Evolutionary conservation across 139 green algal species (phyloP), one percentile per base, ranked within the genome.

Genomic region (Trebouxia sp.): DNA sequence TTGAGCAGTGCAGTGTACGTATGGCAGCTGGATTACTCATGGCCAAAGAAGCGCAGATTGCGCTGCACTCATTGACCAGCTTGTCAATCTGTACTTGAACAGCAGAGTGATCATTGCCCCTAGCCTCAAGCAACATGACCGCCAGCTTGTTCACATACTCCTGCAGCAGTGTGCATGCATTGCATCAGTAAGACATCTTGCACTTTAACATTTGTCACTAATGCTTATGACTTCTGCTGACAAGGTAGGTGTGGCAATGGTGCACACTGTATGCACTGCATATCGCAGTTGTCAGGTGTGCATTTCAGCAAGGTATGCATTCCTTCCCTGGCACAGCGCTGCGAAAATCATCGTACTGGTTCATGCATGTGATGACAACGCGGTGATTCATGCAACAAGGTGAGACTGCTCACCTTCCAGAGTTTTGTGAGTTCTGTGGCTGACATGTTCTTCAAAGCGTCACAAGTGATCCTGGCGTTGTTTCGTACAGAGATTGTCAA

Each of bases 61-160:
- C 41, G 7, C 69, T 56, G 1, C 41, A 51, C 41, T 77, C 69
- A 41, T 51, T 77, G 20, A 77, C 69, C 41, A 77, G 26, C 2
- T 55, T 51, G 8, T 77, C 69, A 39, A 77, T 77, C 39, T 77
- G 69, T 11, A 41, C 41, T 41, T 77, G 69, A 24, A 77, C 69
- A 5, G 72, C 10, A 12, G 72, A 79, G 11, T 79, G n/a, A 15
- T 53, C 42, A 43, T 79, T 62, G 72, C 72, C 72, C 28, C 48
- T 79, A n/a, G 45, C 47, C 47, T 79, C 72, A 45, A 79, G 30
- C 72, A 79, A 42, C 45, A 62, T 43, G 30, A 79, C 72, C 42
- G 72, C 72, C n/a, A 79, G 72, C 45, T 79, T 53, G 28, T 79
- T 79, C 30, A 79, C 72, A 66, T 66, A 79, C 17, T 79, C 72